phyloP scores from a whole-genome alignment of 73 alveolate species.

The Urostyla sp. region DNA sequence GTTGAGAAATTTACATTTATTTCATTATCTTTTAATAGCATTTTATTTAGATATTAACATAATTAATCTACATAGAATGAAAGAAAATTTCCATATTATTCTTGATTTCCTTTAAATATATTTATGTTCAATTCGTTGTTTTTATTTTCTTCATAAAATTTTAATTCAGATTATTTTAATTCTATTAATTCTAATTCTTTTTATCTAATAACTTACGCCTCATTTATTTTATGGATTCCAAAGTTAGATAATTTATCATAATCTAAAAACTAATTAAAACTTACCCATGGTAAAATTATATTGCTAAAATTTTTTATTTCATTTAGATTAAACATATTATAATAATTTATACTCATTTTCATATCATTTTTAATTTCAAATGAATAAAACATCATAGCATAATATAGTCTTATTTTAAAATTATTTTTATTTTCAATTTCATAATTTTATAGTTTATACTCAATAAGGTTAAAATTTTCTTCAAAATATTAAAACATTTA shows the following conservation, averaged over 20 bases:
- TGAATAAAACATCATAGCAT: conserved; percentile 43
- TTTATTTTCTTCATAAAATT: conserved; percentile 7
- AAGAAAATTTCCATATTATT: conserved; percentile 6
- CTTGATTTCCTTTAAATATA: background rate
- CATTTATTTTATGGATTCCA: conserved; percentile 40
- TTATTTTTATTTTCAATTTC: background rate
- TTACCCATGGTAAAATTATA: conserved; percentile 18
- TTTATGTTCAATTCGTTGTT: background rate
- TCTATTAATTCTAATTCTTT: conserved; percentile 1
- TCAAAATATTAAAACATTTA: conserved; percentile 1
- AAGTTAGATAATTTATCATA: conserved; percentile 5
- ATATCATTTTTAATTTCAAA: conserved; percentile 41
- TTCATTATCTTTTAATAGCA: conserved; percentile 1
- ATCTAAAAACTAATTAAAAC: conserved; percentile 1
- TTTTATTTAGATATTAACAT: conserved; percentile 40
- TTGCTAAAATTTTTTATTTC: background rate
- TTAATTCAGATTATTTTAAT: background rate
- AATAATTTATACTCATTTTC: conserved; percentile 30
- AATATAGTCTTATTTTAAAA: conserved; percentile 8
- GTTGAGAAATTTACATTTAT: conserved; percentile 32
- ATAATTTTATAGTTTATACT: background rate
- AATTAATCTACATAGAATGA: conserved; percentile 43
- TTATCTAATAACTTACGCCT: conserved; percentile 35
- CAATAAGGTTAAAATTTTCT: background rate
- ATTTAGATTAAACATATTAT: background rate